A percentile compares a stretch with the other conserved stretches of the same genome.
These are phyloP conservation scores for Penicillium pancosmium DNA, from an alignment of 495 filamentous ascomycete genomes.

Conservation along the genomic window DNA sequence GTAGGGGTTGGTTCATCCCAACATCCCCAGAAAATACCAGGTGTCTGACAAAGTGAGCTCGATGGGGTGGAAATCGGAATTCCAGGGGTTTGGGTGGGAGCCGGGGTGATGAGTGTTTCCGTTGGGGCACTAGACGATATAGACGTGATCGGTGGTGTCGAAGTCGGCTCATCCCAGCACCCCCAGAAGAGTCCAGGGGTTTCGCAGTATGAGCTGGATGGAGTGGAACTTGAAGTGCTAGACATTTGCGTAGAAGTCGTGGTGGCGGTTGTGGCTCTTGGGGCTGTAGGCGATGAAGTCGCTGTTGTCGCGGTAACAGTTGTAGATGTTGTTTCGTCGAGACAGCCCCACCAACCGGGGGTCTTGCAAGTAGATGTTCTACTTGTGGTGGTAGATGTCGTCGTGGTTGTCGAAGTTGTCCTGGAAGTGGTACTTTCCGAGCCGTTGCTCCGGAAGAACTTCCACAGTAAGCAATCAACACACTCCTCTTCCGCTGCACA, in stretches of 20 bases:
- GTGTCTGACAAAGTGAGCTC: background rate
- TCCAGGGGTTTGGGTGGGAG: background rate
- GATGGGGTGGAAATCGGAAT: background rate
- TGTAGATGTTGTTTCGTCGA: conserved; percentile 61
- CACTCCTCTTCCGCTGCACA: conserved; percentile 79
- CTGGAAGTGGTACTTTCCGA: conserved; percentile 70
- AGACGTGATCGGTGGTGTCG: background rate
- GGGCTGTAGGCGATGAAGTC: conserved; percentile 15
- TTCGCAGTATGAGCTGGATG: background rate
- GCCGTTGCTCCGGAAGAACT: conserved; percentile 88
- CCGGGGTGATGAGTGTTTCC: background rate
- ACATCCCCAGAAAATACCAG: conserved; percentile 1
- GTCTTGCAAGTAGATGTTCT: conserved; percentile 86
- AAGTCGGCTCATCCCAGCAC: background rate
- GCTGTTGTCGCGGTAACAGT: conserved; percentile 51
- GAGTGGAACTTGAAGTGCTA: no score
- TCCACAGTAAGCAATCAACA: conserved; percentile 90
- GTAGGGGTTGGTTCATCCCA: background rate
- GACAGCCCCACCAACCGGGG: conserved; percentile 70
- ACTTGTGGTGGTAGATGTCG: conserved; percentile 54
- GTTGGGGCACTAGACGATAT: background rate
- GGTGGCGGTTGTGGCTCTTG: background rate
- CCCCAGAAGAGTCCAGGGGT: background rate
- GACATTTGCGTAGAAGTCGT: background rate
- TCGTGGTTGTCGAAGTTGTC: conserved; percentile 51